A percentile compares a stretch with the other conserved stretches of the same genome.
Evolutionary conservation across 352 stramenopile species (phyloP).

Genomic region (Phytophthora syringae): DNA sequence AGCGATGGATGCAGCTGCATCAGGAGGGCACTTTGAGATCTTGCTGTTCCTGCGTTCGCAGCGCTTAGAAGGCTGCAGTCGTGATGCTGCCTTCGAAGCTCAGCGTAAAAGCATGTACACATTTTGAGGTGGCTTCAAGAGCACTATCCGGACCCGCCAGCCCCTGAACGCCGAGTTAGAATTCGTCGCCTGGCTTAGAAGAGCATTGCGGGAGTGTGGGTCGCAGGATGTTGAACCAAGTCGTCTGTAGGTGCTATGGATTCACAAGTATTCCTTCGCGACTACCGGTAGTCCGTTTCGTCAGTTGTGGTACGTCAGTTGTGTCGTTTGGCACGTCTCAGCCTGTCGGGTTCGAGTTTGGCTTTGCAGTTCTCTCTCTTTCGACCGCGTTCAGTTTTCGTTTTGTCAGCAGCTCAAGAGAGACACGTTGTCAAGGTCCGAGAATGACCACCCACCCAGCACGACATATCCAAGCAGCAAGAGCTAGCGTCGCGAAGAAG

Average conservation of each 20-base stretch:
- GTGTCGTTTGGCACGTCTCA: constrained; percentile 12
- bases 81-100: constrained; percentile 35
- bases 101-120: constrained; percentile 24
- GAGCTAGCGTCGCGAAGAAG: constrained; percentile 8
- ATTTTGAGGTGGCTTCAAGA: constrained; percentile 42
- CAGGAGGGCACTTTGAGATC: constrained; percentile 32
- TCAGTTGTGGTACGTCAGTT: constrained; percentile 11
- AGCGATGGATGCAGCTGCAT: constrained; percentile 41
- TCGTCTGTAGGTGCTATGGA: too few relatives aligned
- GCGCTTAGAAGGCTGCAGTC: constrained; percentile 31
- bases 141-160: constrained; percentile 28
- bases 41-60: constrained; percentile 32
- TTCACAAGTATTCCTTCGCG: too few relatives aligned
- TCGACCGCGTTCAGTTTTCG: constrained; percentile 11
- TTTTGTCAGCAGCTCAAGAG: constrained; percentile 8
- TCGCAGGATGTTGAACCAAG: too few relatives aligned
- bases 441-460: constrained; percentile 5
- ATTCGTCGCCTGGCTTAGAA: constrained; percentile 10
- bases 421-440: neutral
- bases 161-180: constrained; percentile 14
- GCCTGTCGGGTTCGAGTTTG: constrained; percentile 14
- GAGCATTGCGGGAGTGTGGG: neutral
- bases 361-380: neutral
- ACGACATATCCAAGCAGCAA: neutral
- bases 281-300: constrained; percentile 32